Base-by-base conservation (phyloP, 2,329 filamentous ascomycete genomes). In the Trichoderma sp. region DNA sequence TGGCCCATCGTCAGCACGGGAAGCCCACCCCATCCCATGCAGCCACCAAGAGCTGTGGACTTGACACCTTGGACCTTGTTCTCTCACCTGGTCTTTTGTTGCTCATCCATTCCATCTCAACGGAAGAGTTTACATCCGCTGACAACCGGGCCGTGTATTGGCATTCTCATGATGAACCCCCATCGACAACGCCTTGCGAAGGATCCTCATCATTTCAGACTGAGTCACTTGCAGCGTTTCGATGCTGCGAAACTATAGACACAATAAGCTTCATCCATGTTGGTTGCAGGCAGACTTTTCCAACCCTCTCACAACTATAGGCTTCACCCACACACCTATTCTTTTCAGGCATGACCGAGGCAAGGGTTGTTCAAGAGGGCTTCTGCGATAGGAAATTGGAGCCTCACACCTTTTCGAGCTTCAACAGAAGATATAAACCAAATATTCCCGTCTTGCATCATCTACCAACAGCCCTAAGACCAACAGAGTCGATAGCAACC, bases 241-340 rank as follows among this genome's bases (percentile, higher is more conserved):
- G 31, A 27, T 16, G 60, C 41, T 65, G 60, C n/a, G 7, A 27
- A 29, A 29, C 60, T 56, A 21, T 65, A 21, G 60, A 65, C n/a
- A 73, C 71, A 65, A 73, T 73, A 73, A 73, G 71, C 71, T 65
- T 73, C 21, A 65, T 65, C 71, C 71, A 73, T 73, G 71, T 33
- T 65, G n/a, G 29, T 53, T 53, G 38, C 50, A 72, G 71, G 60
- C 60, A 50, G 60, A 73, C 29, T 73, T 73, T n/a, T 16, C 11
- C 11, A 8, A 65, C 27, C 8, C 18, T 9, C 14, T 29, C 50
- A 21, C 41, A 27, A 14, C 60, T 33, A 27, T 53, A 50, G 68
- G 38, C 53, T 24, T 45, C 24, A 62, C 33, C 12, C 41, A 68
- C 27, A 68, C 27, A 33, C n/a, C 11, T 50, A 16, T 21, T 64